These are phyloP conservation scores for Starmerella vitae DNA, from an alignment of 805 yeast species.

Conservation along the genomic window DNA sequence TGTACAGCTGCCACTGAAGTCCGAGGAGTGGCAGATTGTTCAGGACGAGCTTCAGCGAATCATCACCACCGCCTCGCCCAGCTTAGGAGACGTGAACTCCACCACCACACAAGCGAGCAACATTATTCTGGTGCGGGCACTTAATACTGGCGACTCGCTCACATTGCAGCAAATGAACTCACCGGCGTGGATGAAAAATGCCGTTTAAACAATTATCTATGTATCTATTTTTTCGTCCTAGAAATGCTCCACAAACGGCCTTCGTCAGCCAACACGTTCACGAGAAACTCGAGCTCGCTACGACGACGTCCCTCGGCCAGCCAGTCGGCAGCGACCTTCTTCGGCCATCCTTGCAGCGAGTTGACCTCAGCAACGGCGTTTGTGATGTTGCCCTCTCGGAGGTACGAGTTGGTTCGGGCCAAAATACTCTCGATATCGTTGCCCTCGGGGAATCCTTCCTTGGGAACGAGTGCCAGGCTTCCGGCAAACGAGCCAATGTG, in stretches of 20 bases:
- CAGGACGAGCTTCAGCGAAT: constrained; percentile 6
- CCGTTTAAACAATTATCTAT: not conserved
- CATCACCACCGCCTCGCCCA: constrained; percentile 4
- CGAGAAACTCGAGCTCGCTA: constrained; percentile 71
- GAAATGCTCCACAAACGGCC: constrained; percentile 23
- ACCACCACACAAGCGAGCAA: constrained; percentile 7
- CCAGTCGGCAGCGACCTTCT: constrained; percentile 86
- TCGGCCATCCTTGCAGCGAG: constrained; percentile 81
- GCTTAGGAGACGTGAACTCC: constrained; percentile 2
- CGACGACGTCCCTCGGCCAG: constrained; percentile 76
- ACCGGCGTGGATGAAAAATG: not conserved
- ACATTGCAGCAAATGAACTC: constrained; percentile 7
- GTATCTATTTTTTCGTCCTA: constrained; percentile 4
- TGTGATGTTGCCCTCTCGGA: constrained; percentile 63
- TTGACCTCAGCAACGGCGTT: constrained; percentile 88
- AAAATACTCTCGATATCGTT: constrained; percentile 79
- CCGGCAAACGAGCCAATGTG: constrained; percentile 70
- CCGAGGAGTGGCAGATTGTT: constrained; percentile 16
- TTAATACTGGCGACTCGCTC: constrained; percentile 14
- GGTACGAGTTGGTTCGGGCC: constrained; percentile 67
- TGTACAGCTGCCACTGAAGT: constrained; percentile 16
- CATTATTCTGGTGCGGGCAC: constrained; percentile 14
- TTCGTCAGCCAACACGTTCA: constrained; percentile 34
- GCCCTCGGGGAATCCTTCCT: constrained; percentile 66
- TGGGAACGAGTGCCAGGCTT: constrained; percentile 61